A percentile compares a stretch with the other conserved stretches of the same genome.
These are phyloP conservation scores for Starmera stellimalicola DNA, from an alignment of 1,139 yeast species.

Conservation along the genomic window DNA sequence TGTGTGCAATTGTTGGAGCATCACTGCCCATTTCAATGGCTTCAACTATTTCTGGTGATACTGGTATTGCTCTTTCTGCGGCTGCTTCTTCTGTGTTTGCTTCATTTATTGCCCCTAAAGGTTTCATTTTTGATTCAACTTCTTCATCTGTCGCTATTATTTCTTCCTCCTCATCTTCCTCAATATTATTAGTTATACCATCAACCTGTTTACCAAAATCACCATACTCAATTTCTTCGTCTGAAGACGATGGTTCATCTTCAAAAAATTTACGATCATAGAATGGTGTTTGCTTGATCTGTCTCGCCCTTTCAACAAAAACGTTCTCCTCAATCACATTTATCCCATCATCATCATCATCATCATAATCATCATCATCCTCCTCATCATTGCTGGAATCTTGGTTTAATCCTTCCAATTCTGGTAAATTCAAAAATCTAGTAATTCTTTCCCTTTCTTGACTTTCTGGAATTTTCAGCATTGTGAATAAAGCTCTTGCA, in stretches of 20 bases:
- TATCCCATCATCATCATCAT: constrained; percentile 7
- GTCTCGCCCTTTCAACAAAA: constrained; percentile 3
- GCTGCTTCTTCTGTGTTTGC: too few species aligned
- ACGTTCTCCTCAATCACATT: constrained; percentile 9
- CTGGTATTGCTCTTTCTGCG: too few species aligned
- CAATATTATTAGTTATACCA: not conserved
- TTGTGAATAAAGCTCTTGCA: constrained; percentile 8
- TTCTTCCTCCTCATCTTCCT: not conserved
- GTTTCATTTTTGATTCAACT: too few species aligned
- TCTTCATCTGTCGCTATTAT: too few species aligned
- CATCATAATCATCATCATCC: constrained; percentile 1
- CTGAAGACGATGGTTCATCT: constrained; percentile 8
- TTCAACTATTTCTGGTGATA: too few species aligned
- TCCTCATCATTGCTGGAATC: not conserved
- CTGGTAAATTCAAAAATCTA: constrained; percentile 3
- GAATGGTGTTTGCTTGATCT: not conserved
- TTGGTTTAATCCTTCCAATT: not conserved
- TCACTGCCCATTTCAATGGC: too few species aligned
- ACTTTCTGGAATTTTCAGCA: constrained; percentile 2
- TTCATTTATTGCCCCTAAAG: too few species aligned
- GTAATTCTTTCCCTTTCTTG: constrained; percentile 1
- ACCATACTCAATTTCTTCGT: constrained; percentile 3
- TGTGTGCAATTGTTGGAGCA: too few species aligned
- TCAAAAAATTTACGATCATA: constrained; percentile 7
- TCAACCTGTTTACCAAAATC: not conserved